Evolutionary conservation across 108 stramenopile genomes (phyloP), one percentile per base, ranked within the genome.

Genomic region (Discostella stelligeroides): DNA sequence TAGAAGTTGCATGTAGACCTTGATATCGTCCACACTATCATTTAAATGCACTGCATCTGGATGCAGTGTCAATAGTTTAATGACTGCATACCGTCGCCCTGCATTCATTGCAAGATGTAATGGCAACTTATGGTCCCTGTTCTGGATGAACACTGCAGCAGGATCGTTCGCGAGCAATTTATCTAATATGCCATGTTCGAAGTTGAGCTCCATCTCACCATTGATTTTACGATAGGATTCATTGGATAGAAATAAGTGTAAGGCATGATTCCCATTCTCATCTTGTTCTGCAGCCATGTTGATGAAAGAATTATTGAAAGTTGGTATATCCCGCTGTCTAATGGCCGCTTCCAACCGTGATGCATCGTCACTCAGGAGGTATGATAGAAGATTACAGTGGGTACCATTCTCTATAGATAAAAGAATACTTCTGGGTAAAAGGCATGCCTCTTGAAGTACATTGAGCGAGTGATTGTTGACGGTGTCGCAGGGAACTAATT

Each of bases 181-280:
- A 48, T n/a, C 2, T 8, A 60, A 30, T 6, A 60, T 59, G 38
- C 24, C 2, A 39, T 60, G 27, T 59, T 73, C 58, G 40, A 13
- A 27, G 1, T 45, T 59, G 24, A 41, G 11, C 34, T 0, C 13
- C 7, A 47, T 48, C 9, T 1, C 30, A 23, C 24, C 24, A 24
- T 9, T 46, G 63, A 1, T 14, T 6, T 7, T 12, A 30, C 62
- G 15, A n/a, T 34, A 40, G 7, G 70, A 70, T 47, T 55, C n/a
- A 51, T 79, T 79, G 9, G 77, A 65, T 66, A 79, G 41, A 47
- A 79, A 70, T 18, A 79, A 12, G 55, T 79, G 70, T 0, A 79
- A 57, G 34, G 70, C 60, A 28, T 27, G 56, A 72, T 79, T 72
- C 4, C 77, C 70, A 28, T 45, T 53, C 18, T 68, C 60, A 14